phyloP scores from a whole-genome alignment of 2,329 filamentous ascomycete genomes.

The Calonectria fujianensis region DNA sequence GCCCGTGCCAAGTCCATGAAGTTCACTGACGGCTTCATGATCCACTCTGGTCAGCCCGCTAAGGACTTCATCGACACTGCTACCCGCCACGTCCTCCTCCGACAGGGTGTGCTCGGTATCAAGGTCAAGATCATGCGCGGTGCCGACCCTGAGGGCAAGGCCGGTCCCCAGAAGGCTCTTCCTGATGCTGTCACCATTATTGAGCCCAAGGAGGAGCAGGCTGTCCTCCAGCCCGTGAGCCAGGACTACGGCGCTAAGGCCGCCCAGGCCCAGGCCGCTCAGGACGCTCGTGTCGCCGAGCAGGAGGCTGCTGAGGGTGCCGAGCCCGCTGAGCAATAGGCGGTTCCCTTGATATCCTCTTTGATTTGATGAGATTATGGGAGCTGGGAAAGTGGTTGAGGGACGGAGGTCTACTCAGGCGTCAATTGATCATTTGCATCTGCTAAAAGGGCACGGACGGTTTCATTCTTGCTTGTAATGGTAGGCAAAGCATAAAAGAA shows the following conservation, averaged over 20 bases:
- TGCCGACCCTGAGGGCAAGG: conserved; percentile 99
- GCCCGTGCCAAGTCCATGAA: conserved; percentile 99
- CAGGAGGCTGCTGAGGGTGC: conserved; percentile 73
- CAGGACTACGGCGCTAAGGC: conserved; percentile 99
- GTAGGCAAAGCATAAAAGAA: conserved; percentile 60
- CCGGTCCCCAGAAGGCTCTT: conserved; percentile 96
- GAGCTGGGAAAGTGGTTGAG: conserved; percentile 54
- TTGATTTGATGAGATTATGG: conserved; percentile 50
- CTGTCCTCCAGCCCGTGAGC: conserved; percentile 94
- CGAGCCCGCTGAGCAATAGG: conserved; percentile 66
- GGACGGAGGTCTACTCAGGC: conserved; percentile 63
- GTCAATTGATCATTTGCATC: conserved; percentile 67
- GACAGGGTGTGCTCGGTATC: conserved; percentile 99
- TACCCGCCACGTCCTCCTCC: conserved; percentile 99
- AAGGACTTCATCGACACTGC: conserved; percentile 99
- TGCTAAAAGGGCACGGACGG: conserved; percentile 61
- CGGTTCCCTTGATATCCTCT: conserved; percentile 44
- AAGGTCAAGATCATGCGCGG: conserved; percentile 99
- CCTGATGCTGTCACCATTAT: conserved; percentile 99
- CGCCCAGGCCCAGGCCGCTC: conserved; percentile 78
- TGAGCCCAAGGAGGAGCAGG: conserved; percentile 99
- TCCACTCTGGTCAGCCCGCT: conserved; percentile 99
- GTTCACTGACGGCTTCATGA: conserved; percentile 99
- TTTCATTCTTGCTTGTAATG: conserved; percentile 63
- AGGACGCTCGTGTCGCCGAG: conserved; percentile 75